Evolutionary conservation across 176 grass and related monocot species (phyloP).

Genomic region (Rhipidocladum racemiflorum): DNA sequence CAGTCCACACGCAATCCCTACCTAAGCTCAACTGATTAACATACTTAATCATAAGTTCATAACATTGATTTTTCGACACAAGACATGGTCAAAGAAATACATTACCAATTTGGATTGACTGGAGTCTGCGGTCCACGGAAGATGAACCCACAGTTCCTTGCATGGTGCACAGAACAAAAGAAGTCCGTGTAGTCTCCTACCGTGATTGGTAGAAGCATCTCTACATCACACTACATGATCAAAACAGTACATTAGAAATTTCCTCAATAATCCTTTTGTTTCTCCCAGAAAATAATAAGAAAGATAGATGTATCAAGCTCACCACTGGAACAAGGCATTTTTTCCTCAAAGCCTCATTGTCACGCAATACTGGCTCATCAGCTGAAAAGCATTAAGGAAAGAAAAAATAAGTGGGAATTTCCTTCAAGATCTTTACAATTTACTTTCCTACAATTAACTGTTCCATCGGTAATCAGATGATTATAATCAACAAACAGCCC

Average conservation of each 20-base stretch:
- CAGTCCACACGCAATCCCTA: background rate
- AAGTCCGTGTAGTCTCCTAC: conserved; percentile 96
- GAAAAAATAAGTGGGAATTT: background rate
- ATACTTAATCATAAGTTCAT: background rate
- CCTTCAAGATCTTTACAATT: background rate
- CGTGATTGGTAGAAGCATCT: conserved; percentile 79
- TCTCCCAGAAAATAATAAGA: background rate
- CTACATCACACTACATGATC: conserved; percentile 55
- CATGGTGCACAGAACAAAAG: conserved; percentile 88
- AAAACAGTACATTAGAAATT: conserved; percentile 3
- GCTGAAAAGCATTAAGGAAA: conserved; percentile 41
- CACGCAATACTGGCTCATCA: conserved; percentile 70
- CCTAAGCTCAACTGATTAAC: background rate
- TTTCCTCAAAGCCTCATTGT: conserved; percentile 69
- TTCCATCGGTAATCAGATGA: background rate
- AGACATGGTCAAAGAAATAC: background rate
- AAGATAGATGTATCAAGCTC: background rate
- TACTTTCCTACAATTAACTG: background rate
- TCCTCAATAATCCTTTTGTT: background rate
- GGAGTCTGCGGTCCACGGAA: conserved; percentile 83
- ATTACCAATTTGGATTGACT: conserved; percentile 85
- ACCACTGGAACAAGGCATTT: conserved; percentile 88
- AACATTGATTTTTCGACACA: background rate
- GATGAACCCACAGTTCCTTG: conserved; percentile 87
- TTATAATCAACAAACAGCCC: background rate